Percentiles rank a stretch among this genome's conserved stretches.
Evolutionary conservation across 805 yeast genomes (phyloP).

Genomic region (Lipomyces spencermartinsiae): DNA sequence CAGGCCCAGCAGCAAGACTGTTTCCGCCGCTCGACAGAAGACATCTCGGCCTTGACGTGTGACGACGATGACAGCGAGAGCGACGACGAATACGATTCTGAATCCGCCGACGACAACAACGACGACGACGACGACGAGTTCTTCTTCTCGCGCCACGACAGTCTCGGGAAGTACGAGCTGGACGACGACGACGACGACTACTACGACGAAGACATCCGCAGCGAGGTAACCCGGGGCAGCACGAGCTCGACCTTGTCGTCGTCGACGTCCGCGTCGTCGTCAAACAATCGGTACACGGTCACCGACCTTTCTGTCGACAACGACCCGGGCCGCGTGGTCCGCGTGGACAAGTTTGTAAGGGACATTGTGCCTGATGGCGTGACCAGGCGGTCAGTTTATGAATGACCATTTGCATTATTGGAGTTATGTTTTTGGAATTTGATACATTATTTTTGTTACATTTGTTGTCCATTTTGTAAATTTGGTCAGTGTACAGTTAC

Average conservation of each 20-base stretch:
- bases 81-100: conserved; percentile 9
- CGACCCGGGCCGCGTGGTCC: conserved; percentile 25
- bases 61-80: conserved; percentile 6
- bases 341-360: conserved; percentile 14
- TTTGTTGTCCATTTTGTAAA: too few species aligned
- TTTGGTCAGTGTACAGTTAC: too few species aligned
- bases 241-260: neutral
- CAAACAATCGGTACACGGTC: conserved; percentile 8
- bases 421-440: neutral
- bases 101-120: neutral
- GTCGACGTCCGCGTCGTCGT: neutral
- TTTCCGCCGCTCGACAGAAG: neutral
- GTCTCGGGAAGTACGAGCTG: conserved; percentile 5
- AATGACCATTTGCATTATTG: neutral
- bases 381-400: neutral
- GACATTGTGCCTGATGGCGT: conserved; percentile 19
- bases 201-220: conserved; percentile 10
- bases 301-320: conserved; percentile 11
- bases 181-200: conserved; percentile 3
- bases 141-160: conserved; percentile 15
- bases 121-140: neutral
- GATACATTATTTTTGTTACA: too few species aligned
- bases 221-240: neutral
- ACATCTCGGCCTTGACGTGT: neutral
- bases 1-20: conserved; percentile 18